These are phyloP conservation scores for Trypanosoma caninum DNA, from an alignment of 208 protist species.

Conservation along the genomic window DNA sequence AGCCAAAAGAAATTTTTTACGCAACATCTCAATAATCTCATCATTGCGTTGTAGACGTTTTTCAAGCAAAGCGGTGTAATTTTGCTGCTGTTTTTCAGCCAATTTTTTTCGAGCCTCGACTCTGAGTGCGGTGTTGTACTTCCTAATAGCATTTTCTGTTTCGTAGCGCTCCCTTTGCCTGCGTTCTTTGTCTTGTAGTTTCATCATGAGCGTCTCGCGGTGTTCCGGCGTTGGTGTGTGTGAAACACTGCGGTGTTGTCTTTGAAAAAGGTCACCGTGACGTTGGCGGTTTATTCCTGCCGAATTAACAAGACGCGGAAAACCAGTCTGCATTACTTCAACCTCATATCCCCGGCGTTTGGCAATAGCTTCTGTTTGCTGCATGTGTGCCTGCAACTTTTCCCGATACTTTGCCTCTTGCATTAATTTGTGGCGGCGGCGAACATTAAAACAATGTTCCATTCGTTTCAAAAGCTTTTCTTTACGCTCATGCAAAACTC, in stretches of 20 bases:
- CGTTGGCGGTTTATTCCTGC: too few relatives aligned
- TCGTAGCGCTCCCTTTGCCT: conserved; percentile 57
- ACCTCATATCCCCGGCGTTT: conserved; percentile 14
- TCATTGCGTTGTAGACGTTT: conserved; percentile 43
- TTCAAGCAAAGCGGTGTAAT: conserved; percentile 47
- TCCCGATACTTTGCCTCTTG: conserved; percentile 28
- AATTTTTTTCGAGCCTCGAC: conserved; percentile 22
- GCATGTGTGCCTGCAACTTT: background rate
- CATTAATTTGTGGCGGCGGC: conserved; percentile 18
- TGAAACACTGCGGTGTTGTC: too few relatives aligned
- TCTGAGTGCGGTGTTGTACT: conserved; percentile 46
- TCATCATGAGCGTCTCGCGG: conserved; percentile 42
- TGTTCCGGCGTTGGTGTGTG: too few relatives aligned
- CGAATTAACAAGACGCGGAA: too few relatives aligned
- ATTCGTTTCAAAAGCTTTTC: conserved; percentile 20
- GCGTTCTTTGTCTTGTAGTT: conserved; percentile 50
- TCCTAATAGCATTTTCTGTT: conserved; percentile 39
- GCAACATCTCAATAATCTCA: conserved; percentile 48
- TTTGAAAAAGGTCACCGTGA: too few relatives aligned
- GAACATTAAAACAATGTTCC: conserved; percentile 5
- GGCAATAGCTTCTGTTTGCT: background rate
- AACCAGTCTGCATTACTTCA: background rate
- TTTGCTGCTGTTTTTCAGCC: conserved; percentile 45
- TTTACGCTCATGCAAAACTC: conserved; percentile 26
- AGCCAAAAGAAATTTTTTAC: conserved; percentile 47